phyloP scores from a whole-genome alignment of 257 asterid species.

The Solanum chilense region DNA sequence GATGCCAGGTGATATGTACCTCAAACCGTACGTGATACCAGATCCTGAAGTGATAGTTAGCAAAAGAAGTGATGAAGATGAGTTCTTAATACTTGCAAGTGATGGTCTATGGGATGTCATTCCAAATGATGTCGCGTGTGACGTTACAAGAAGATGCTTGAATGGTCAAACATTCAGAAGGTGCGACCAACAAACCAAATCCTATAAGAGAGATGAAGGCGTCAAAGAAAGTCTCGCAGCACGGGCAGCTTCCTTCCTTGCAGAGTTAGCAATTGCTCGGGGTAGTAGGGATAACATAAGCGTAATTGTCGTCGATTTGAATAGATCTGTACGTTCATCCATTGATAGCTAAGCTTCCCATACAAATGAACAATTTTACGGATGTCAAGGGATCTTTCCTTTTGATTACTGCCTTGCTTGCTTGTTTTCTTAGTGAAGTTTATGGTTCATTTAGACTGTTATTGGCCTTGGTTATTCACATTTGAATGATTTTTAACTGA shows the following conservation, averaged over 20 bases:
- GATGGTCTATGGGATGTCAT: conserved; percentile 74
- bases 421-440: not conserved
- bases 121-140: conserved; percentile 48
- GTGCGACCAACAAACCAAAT: not conserved
- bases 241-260: conserved; percentile 33
- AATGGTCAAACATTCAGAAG: conserved; percentile 12
- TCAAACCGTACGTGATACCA: conserved; percentile 51
- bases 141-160: conserved; percentile 34
- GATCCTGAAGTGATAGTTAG: conserved; percentile 40
- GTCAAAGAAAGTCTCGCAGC: not conserved
- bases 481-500: not conserved
- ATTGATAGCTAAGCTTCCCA: not conserved
- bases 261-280: conserved; percentile 46
- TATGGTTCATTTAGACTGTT: not conserved
- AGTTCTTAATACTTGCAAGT: conserved; percentile 49
- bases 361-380: not conserved
- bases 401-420: not conserved
- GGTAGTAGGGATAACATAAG: conserved; percentile 55
- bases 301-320: conserved; percentile 31
- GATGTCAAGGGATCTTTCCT: not conserved
- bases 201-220: not conserved
- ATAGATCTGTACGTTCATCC: not conserved
- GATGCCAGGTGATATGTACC: conserved; percentile 46
- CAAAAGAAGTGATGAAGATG: conserved; percentile 22
- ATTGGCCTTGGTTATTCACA: not conserved